Base-by-base conservation (phyloP, 345 rosid genomes). In the Odontarrhena argentea region DNA sequence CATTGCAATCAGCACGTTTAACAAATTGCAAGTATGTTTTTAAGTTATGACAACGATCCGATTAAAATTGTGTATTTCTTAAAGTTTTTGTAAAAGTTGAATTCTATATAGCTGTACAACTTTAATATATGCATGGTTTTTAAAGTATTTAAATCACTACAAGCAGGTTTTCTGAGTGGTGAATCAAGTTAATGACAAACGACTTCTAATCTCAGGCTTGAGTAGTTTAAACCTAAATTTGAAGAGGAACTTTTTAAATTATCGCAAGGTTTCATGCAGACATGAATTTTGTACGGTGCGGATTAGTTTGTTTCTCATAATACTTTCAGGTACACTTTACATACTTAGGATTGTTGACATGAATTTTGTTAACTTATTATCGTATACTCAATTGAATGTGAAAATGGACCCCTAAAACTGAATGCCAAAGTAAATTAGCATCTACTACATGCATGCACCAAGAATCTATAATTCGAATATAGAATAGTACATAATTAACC, bases 401-500 rank as follows among this genome's bases (percentile, higher is more conserved):
- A 18, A 18, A 18, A 18, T 18, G 22, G 22, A 18, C 22, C 22
- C 22, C 22, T 18, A 18, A 18, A 18, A 18, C 22, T 18, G 22
- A 18, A 18, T 18, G 22, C 22, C 22, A 18, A 18, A 18, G 22
- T 18, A 18, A 18, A 18, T 18, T 18, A 49, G 34, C 66, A 69
- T 48, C 24, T 2, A 40, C 22, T 18, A 18, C 22, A 42, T 22
- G 32, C 22, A 42, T 22, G 32, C 45, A 50, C 60, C 67, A 69
- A 58, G 43, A 68, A 60, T 49, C 56, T 44, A 40, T 30, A 18
- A 18, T 47, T 28, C 42, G 10, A 57, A 58, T 40, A 68, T 55
- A 32, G 57, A 58, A 68, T 13, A 48, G 50, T 49, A 30, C 15
- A 59, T 52, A 42, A 59, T 8, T 22, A 69, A 51, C 18, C 65